phyloP scores from a whole-genome alignment of 164 flowering plant species.

The grape (Vitis vinifera) region DNA sequence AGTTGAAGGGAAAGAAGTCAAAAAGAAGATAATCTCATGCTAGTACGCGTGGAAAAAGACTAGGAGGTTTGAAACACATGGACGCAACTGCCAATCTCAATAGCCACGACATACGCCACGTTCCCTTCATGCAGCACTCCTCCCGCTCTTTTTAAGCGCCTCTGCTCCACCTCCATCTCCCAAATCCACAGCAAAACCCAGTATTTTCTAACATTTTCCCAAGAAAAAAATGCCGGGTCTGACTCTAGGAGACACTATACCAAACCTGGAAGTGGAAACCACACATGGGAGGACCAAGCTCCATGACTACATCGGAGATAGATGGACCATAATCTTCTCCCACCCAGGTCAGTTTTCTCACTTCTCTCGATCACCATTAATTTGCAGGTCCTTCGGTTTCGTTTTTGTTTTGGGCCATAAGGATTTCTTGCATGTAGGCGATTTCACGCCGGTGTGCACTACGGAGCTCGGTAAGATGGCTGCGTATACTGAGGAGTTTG shows the following conservation, averaged over 20 bases:
- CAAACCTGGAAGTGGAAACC: conserved; percentile 67
- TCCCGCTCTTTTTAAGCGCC: not conserved
- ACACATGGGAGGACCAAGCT: conserved; percentile 69
- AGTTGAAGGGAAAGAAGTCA: too few relatives aligned
- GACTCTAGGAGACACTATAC: conserved; percentile 77
- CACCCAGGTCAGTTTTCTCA: conserved; percentile 56
- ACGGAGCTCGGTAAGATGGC: conserved; percentile 82
- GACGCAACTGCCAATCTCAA: not conserved
- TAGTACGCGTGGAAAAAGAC: conserved; percentile 8
- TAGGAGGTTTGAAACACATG: not conserved
- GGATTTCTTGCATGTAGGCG: conserved; percentile 30
- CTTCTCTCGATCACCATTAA: not conserved
- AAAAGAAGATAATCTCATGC: not conserved
- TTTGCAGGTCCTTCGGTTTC: not conserved
- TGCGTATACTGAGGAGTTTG: conserved; percentile 48
- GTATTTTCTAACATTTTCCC: too few relatives aligned
- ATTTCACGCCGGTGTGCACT: conserved; percentile 92
- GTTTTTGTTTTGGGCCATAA: not conserved
- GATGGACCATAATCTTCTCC: conserved; percentile 73
- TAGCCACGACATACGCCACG: conserved; percentile 33
- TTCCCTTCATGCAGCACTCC: conserved; percentile 40
- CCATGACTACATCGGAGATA: conserved; percentile 53
- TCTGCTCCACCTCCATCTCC: not conserved
- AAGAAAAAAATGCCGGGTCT: conserved; percentile 65
- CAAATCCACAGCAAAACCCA: not conserved